phyloP scores from a whole-genome alignment of 805 yeast species.

The Kodamaea leandrae region DNA sequence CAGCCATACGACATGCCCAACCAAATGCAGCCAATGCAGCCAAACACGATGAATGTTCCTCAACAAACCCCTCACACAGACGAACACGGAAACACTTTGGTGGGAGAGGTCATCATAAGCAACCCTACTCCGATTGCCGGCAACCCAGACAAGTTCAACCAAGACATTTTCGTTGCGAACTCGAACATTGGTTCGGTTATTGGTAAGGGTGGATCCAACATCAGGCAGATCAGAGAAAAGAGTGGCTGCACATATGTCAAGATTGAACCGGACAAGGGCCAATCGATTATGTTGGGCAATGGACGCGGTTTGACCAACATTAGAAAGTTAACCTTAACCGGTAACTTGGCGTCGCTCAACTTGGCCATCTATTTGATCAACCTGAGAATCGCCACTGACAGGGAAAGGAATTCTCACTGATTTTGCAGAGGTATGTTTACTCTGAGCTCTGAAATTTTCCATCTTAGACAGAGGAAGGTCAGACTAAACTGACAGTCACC shows the following conservation, averaged over 20 bases:
- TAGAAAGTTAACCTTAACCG: slow-evolving; percentile 65
- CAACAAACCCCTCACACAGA: slow-evolving; percentile 39
- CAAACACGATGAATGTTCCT: slow-evolving; percentile 16
- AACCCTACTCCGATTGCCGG: slow-evolving; percentile 31
- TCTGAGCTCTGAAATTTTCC: no score
- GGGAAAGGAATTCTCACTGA: slow-evolving; percentile 40
- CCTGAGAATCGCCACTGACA: slow-evolving; percentile 67
- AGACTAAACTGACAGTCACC: no score
- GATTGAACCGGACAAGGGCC: slow-evolving; percentile 60
- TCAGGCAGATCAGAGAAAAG: slow-evolving; percentile 69
- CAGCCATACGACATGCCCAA: slow-evolving; percentile 18
- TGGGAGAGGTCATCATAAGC: slow-evolving; percentile 39
- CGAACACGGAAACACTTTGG: slow-evolving; percentile 42
- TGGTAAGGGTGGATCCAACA: slow-evolving; percentile 82
- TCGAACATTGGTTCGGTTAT: slow-evolving; percentile 79
- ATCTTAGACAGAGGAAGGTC: no score
- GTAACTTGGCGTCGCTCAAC: slow-evolving; percentile 65
- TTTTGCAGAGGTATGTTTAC: background rate
- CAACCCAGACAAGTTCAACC: slow-evolving; percentile 52
- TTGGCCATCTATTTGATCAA: slow-evolving; percentile 70
- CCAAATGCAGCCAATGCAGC: slow-evolving; percentile 5
- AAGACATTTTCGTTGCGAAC: slow-evolving; percentile 74
- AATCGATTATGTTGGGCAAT: slow-evolving; percentile 45
- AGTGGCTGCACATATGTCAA: slow-evolving; percentile 72
- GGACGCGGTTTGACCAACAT: slow-evolving; percentile 43